Evolutionary conservation across 192 early-diverging fungal species (phyloP).

Genomic region (Coemansia sp.): DNA sequence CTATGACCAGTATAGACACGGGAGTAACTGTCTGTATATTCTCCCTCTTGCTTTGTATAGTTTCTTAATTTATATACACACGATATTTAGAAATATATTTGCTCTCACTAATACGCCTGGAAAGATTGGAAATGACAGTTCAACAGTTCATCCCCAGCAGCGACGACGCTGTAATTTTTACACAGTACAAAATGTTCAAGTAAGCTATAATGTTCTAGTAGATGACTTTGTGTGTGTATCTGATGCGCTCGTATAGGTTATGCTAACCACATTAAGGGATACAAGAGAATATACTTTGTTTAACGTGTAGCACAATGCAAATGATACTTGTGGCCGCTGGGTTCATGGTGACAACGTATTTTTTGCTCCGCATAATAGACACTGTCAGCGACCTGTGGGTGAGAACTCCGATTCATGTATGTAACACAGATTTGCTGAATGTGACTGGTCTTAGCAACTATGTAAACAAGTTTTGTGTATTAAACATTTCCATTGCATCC

Average conservation of each 20-base stretch:
- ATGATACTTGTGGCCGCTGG: slow-evolving; percentile 34
- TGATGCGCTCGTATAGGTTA: not conserved
- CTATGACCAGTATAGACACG: no score
- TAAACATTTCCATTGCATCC: not conserved
- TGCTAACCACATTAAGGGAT: not conserved
- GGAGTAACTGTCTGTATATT: no score
- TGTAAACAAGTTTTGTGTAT: not conserved
- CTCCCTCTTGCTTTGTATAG: no score
- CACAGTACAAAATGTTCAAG: slow-evolving; percentile 2
- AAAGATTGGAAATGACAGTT: not conserved
- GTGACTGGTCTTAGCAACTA: not conserved
- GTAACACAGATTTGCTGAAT: not conserved
- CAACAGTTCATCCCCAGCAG: not conserved
- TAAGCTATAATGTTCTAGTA: not conserved
- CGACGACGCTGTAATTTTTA: not conserved
- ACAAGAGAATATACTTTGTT: not conserved
- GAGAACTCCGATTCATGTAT: slow-evolving; percentile 35
- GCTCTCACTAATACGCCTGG: no score
- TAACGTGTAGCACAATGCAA: slow-evolving; percentile 48
- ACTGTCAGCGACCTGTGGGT: slow-evolving; percentile 44
- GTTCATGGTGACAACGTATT: slow-evolving; percentile 28
- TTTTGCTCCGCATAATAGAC: slow-evolving; percentile 38
- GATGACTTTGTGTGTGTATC: not conserved
- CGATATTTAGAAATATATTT: no score
- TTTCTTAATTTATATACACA: no score